Evolutionary conservation across 2,329 filamentous ascomycete species (phyloP).

Genomic region (Epicoccum sorghinum): DNA sequence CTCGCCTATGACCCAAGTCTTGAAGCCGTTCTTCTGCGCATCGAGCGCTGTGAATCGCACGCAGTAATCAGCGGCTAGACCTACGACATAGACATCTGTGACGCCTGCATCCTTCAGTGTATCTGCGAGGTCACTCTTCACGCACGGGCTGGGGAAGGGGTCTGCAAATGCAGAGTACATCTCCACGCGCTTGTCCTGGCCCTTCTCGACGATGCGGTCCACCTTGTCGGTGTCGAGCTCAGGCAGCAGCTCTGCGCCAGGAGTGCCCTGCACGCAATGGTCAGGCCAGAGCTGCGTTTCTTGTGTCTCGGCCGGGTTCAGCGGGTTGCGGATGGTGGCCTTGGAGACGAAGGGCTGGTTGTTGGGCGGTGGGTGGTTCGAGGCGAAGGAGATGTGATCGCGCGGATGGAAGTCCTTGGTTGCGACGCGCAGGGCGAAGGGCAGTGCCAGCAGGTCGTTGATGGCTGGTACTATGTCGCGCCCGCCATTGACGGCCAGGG

Average conservation of each 20-base stretch:
- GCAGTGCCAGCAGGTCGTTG: constrained; percentile 74
- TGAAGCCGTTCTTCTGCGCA: constrained; percentile 76
- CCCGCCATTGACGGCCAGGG: constrained; percentile 80
- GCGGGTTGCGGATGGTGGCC: constrained; percentile 70
- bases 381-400: constrained; percentile 86
- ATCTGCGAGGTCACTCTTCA: constrained; percentile 66
- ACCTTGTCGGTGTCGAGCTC: constrained; percentile 69
- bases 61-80: constrained; percentile 88
- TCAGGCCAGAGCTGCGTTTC: constrained; percentile 80
- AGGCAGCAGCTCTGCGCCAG: constrained; percentile 74
- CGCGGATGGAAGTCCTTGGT: constrained; percentile 92
- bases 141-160: constrained; percentile 70
- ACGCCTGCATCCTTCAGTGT: constrained; percentile 64
- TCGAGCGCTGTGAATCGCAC: constrained; percentile 83
- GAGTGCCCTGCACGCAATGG: constrained; percentile 80
- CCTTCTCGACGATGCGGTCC: constrained; percentile 78
- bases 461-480: constrained; percentile 72
- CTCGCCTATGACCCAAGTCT: constrained; percentile 77
- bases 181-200: constrained; percentile 74
- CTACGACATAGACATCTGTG: constrained; percentile 84
- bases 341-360: constrained; percentile 71
- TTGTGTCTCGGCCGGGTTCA: constrained; percentile 67
- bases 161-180: constrained; percentile 95
- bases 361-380: constrained; percentile 69
- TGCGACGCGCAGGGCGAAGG: constrained; percentile 76